Conservation (phyloP, 2,329 filamentous ascomycete genomes). For the Colletotrichum sp. region DNA sequence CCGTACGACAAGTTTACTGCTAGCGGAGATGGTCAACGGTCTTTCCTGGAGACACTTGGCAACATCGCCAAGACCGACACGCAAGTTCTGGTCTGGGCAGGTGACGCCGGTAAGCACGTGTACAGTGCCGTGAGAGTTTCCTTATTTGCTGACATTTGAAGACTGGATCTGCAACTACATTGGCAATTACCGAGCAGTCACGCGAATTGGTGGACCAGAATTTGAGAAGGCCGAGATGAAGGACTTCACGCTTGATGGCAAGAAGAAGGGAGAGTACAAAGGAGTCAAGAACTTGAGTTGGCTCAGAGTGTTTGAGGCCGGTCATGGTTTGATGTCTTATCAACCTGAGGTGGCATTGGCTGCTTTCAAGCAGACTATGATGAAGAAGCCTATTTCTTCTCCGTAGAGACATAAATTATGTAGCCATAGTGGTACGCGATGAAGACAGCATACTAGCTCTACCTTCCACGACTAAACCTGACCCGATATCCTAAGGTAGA, state of each 20-base stretch:
- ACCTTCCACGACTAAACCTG: too few species aligned
- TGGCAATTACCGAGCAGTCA: conserved; percentile 37
- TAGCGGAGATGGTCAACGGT: conserved; percentile 47
- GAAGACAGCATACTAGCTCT: too few species aligned
- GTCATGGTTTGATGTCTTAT: conserved; percentile 36
- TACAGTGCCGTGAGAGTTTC: too few species aligned
- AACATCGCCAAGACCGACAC: conserved; percentile 52
- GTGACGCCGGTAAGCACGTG: conserved; percentile 43
- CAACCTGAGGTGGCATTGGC: conserved; percentile 23
- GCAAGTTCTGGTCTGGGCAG: conserved; percentile 56
- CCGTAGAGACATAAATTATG: too few species aligned
- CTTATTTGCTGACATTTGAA: not conserved
- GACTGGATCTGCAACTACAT: conserved; percentile 65
- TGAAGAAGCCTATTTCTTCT: conserved; percentile 44
- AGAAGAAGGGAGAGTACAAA: conserved; percentile 54
- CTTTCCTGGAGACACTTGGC: conserved; percentile 46
- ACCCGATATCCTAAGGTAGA: too few species aligned
- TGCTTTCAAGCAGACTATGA: conserved; percentile 57
- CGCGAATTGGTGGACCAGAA: conserved; percentile 36
- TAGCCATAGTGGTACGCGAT: too few species aligned
- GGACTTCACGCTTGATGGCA: conserved; percentile 52
- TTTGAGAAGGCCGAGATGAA: conserved; percentile 37
- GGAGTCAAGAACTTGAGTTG: conserved; percentile 52
- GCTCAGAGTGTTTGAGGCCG: conserved; percentile 50
- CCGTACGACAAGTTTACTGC: conserved; percentile 38